Evolutionary conservation across 768 basidiomycete species (phyloP), one percentile per base, ranked within the genome.

Genomic region (Sporobolomyces roseus): DNA sequence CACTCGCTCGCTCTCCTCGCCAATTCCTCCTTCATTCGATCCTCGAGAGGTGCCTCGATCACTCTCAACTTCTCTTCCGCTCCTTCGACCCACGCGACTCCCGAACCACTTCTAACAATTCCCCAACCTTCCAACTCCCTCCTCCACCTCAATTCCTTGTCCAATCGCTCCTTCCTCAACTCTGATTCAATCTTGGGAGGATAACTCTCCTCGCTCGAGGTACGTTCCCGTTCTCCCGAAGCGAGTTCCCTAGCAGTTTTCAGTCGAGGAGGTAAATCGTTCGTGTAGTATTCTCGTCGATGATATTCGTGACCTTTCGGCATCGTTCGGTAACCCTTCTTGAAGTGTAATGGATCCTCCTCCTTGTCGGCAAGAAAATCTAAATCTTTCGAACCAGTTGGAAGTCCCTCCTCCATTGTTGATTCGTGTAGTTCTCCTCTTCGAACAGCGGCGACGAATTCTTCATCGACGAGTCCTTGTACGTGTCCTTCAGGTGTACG

Each of bases 151-250:
- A 86, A 78, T 80, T 98, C 94, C 80, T 93, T 94, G 79, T 88
- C 88, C 78, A 92, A 78, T 73, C 94, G 82, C 79, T 97, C 92
- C 45, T 87, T 87, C 51, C 88, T 85, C 64, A 98, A 81, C 77
- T 96, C 90, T 27, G 90, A 87, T 79, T 97, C 91, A 2, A 88
- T 92, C 33, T 86, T 86, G 5, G 92, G 90, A 3, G 91, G 90
- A 74, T 88, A 84, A 19, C 82, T 82, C 6, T 30, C 46, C 78
- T 97, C 94, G 66, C 88, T 89, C 76, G 88, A 89, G 19, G 91
- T 94, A n/a, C 87, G 86, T 74, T 63, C 88, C 17, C 92, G 83
- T 35, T 83, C 84, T 2, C 90, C 86, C 12, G 84, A 83, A 12
- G 88, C 85, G 19, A 96, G 83, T 53, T 85, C 87, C 25, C 93